Percentiles rank a stretch among this genome's conserved stretches.
phyloP scores from a whole-genome alignment of 768 basidiomycete species.

The Grammothele lineata region DNA sequence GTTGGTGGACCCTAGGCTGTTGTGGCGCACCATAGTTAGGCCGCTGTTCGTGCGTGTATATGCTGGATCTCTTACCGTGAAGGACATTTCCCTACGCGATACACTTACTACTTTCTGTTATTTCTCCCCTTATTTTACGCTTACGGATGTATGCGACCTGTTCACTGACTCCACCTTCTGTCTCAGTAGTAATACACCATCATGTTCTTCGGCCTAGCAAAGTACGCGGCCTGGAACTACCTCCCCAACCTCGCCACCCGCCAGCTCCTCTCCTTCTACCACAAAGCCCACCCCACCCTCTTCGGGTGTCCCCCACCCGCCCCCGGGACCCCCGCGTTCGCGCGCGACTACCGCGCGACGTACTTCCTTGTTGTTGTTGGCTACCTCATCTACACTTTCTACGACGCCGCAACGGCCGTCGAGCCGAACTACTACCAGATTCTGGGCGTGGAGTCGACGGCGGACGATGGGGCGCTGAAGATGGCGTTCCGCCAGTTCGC shows the following conservation, averaged over 20 bases:
- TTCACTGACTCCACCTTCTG: no score
- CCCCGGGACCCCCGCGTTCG: slow-evolving; percentile 40
- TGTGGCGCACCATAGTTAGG: no score
- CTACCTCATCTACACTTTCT: slow-evolving; percentile 64
- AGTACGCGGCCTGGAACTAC: slow-evolving; percentile 51
- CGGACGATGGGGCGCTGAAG: slow-evolving; percentile 67
- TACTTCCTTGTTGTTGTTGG: slow-evolving; percentile 60
- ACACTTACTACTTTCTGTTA: no score
- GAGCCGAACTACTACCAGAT: slow-evolving; percentile 77
- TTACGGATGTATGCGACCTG: no score
- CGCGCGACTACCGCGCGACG: slow-evolving; percentile 58
- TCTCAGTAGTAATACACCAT: no score
- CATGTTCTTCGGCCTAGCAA: background rate
- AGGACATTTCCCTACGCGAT: no score
- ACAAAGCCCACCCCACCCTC: slow-evolving; percentile 32
- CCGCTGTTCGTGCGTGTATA: no score
- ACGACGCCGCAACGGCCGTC: slow-evolving; percentile 51
- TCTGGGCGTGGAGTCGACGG: slow-evolving; percentile 55
- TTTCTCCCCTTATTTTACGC: no score
- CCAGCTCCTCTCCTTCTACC: slow-evolving; percentile 44
- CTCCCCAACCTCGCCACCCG: slow-evolving; percentile 60
- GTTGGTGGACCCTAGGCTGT: no score
- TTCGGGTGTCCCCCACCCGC: slow-evolving; percentile 34
- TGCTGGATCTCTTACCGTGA: no score
- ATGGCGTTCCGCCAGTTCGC: slow-evolving; percentile 73